Conservation (phyloP, 192 early-diverging fungal genomes). For the Phycomyces nitens region DNA sequence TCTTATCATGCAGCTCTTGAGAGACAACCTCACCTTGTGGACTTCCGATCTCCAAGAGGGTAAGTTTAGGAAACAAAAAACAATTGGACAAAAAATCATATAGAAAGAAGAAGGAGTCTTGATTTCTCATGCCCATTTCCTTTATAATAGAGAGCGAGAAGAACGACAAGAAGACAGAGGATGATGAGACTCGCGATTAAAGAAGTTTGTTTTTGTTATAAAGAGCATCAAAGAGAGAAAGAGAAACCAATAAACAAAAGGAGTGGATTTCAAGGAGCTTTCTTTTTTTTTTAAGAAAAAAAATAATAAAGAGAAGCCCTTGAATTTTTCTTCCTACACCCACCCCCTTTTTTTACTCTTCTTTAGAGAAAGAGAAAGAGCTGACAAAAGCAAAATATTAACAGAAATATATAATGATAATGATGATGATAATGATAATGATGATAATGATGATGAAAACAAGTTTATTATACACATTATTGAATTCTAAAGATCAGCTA, state of each 20-base stretch:
- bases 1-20: constrained; percentile 95
- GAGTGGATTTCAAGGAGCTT: too few species aligned
- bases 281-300: not conserved
- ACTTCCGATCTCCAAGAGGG: constrained; percentile 75
- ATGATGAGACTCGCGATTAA: constrained; percentile 2
- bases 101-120: not conserved
- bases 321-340: not conserved
- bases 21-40: constrained; percentile 97
- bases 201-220: too few species aligned
- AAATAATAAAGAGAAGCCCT: not conserved
- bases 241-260: too few species aligned
- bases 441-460: too few species aligned
- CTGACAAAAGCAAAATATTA: too few species aligned
- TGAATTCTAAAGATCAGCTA: not conserved
- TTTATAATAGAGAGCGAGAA: constrained; percentile 12
- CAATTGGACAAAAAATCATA: not conserved
- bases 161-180: constrained; percentile 12
- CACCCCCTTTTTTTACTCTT: too few species aligned
- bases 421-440: too few species aligned
- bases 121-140: not conserved
- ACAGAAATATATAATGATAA: too few species aligned
- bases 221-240: too few species aligned
- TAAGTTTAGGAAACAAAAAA: constrained; percentile 3
- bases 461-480: too few species aligned
- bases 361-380: too few species aligned